Evolutionary conservation across 2,329 filamentous ascomycete species (phyloP).

Genomic region (Ophiostoma himal-ulmi): DNA sequence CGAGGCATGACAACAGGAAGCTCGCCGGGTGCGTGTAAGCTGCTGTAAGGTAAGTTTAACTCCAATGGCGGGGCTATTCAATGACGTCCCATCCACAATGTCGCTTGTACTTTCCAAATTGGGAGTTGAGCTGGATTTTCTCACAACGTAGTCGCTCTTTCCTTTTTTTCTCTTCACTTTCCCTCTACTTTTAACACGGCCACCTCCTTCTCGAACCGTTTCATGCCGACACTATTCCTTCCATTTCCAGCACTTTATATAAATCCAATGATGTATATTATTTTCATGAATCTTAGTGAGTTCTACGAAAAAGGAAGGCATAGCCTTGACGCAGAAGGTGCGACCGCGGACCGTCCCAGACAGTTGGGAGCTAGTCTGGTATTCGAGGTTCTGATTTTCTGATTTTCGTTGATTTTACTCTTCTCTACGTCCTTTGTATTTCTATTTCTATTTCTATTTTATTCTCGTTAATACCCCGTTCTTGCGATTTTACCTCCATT

Average conservation of each 20-base stretch:
- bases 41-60: background rate
- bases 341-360: slow-evolving; percentile 6
- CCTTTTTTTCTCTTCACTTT: background rate
- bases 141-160: slow-evolving; percentile 4
- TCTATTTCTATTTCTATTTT: background rate
- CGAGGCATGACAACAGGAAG: background rate
- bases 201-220: background rate
- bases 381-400: background rate
- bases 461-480: slow-evolving; percentile 1
- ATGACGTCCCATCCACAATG: slow-evolving; percentile 16
- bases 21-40: background rate
- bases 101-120: slow-evolving; percentile 16
- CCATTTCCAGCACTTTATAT: background rate
- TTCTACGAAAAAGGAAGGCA: slow-evolving; percentile 2
- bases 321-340: background rate
- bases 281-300: background rate
- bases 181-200: background rate
- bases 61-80: slow-evolving; percentile 16
- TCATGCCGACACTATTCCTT: background rate
- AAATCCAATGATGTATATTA: background rate
- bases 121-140: background rate
- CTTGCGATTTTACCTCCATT: background rate
- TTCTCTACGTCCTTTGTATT: background rate
- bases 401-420: background rate
- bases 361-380: background rate